Percentiles rank a stretch among this genome's conserved stretches.
phyloP scores from a whole-genome alignment of 495 filamentous ascomycete genomes.

The Geoglossum glabrum region DNA sequence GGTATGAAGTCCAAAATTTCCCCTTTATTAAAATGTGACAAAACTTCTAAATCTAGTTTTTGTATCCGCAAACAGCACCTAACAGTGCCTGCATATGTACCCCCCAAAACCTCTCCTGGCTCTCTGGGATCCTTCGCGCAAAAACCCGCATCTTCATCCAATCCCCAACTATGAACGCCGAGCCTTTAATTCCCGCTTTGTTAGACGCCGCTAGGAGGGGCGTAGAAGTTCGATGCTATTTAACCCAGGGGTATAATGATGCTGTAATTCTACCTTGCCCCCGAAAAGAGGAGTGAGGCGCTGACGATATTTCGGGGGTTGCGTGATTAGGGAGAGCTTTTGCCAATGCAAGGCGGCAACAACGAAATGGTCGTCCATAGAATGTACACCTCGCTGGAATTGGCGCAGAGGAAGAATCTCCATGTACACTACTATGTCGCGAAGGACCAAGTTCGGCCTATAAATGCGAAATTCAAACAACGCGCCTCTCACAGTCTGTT shows the following conservation, averaged over 20 bases:
- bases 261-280: conserved; percentile 18
- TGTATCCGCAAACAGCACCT: too few relatives aligned
- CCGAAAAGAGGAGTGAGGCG: neutral
- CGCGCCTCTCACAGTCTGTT: conserved; percentile 36
- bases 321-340: conserved; percentile 35
- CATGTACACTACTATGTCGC: conserved; percentile 47
- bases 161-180: conserved; percentile 55
- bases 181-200: conserved; percentile 40
- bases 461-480: conserved; percentile 38
- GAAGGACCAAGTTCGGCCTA: conserved; percentile 47
- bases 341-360: conserved; percentile 54
- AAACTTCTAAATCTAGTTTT: too few relatives aligned
- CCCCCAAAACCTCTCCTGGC: conserved; percentile 54
- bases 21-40: neutral
- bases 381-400: conserved; percentile 31
- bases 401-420: conserved; percentile 26
- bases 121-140: conserved; percentile 47
- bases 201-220: conserved; percentile 42
- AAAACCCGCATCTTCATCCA: conserved; percentile 45
- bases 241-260: conserved; percentile 65
- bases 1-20: conserved; percentile 13
- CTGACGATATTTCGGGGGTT: neutral
- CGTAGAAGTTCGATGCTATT: conserved; percentile 42
- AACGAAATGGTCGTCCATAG: conserved; percentile 48
- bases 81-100: conserved; percentile 36